Evolutionary conservation across 148 eudicot genomes (phyloP), one percentile per base, ranked within the genome.

Genomic region (Fallopia convolvulus): DNA sequence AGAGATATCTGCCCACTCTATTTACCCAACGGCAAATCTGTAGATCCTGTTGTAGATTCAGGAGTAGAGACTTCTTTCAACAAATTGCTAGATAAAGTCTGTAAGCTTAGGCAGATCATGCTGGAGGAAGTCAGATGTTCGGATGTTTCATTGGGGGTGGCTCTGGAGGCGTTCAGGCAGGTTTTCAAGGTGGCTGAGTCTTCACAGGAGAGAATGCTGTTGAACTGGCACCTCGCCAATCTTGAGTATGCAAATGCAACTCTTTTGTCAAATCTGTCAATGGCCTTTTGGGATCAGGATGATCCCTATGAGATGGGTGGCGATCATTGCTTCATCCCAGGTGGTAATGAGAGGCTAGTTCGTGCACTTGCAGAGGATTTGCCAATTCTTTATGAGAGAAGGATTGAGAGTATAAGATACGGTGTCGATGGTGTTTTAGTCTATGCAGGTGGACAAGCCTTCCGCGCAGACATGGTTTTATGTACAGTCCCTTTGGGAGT

Each of bases 251-350:
- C 99, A 0, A 95, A 95, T 80, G 99, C 99, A 5, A 77, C 97
- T 0, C 83, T 92, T 75, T 80, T 95, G 89, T 88, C 97, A 6
- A 87, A 89, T 85, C 84, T 95, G 80, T 92, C 97, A 0, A 93
- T 90, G 97, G 97, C 90, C 7, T 93, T 83, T 78, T 95, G 99
- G 99, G 99, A 95, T 83, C 99, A 95, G 80, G 99, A 95, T 80
- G 99, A 95, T 44, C 97, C 97, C 0, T 95, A 86, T 77, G 99
- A 95, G 83, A 91, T 95, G 97, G 97, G 97, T 4, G 99, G 99
- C 30, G 99, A 95, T 85, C 97, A 95, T 80, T 95, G 99, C 77
- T 95, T 95, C 71, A 89, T 95, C 50, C 97, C 97, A 0, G 99
- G 99, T 39, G 99, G 99, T 12, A 95, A 95, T 71, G 97, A 91